These are phyloP conservation scores for Tetracladium marchalianum DNA, from an alignment of 495 filamentous ascomycete species.

Conservation along the genomic window DNA sequence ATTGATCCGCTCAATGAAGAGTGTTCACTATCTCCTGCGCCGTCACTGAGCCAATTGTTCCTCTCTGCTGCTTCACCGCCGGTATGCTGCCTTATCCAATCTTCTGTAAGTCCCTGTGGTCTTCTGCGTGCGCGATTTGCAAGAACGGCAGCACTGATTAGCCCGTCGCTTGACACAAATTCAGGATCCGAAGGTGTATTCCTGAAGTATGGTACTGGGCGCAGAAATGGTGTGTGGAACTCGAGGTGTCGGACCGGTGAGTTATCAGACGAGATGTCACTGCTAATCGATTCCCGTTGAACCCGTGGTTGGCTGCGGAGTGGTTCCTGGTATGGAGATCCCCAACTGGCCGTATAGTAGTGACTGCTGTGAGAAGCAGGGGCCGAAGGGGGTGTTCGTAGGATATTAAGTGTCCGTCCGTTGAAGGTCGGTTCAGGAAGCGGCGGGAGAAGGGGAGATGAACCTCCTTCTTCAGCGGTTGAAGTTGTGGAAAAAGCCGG, in stretches of 20 bases:
- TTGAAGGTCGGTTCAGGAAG: constrained; percentile 38
- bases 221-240: constrained; percentile 41
- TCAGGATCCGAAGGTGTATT: constrained; percentile 25
- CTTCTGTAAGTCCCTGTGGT: constrained; percentile 57
- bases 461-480: constrained; percentile 38
- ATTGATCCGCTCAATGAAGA: constrained; percentile 52
- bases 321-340: constrained; percentile 53
- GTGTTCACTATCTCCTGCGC: constrained; percentile 52
- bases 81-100: constrained; percentile 70
- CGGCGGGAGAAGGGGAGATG: constrained; percentile 42
- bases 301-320: constrained; percentile 23
- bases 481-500: constrained; percentile 40
- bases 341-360: constrained; percentile 62
- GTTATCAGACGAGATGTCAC: constrained; percentile 39
- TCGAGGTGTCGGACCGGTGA: constrained; percentile 35
- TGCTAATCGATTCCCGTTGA: constrained; percentile 37
- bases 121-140: constrained; percentile 43
- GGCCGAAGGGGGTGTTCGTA: constrained; percentile 35
- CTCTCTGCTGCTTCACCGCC: constrained; percentile 52
- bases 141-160: constrained; percentile 40
- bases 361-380: constrained; percentile 9
- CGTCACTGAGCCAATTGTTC: constrained; percentile 68
- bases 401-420: constrained; percentile 33
- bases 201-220: constrained; percentile 30
- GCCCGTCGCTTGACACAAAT: constrained; percentile 25